These are phyloP conservation scores for Debaryomyces sp. DNA, from an alignment of 1,139 yeast species.

Conservation along the genomic window DNA sequence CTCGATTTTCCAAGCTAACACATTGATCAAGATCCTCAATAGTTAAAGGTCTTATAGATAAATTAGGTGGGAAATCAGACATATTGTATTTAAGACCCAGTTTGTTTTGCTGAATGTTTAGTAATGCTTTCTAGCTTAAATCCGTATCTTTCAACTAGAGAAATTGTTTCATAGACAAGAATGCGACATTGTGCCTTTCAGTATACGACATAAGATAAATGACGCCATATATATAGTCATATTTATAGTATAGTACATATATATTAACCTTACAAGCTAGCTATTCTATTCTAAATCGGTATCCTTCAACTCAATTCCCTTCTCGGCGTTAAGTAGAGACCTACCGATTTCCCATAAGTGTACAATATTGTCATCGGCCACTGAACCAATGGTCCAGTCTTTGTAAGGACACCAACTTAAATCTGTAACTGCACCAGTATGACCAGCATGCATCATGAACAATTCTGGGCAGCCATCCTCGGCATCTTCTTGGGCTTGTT, in stretches of 20 bases:
- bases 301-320: conserved; percentile 21
- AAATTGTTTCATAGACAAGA: background rate
- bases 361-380: conserved; percentile 76
- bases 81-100: conserved; percentile 13
- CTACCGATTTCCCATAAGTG: conserved; percentile 74
- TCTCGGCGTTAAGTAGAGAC: conserved; percentile 46
- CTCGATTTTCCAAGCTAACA: conserved; percentile 60
- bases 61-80: conserved; percentile 55
- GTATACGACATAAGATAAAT: background rate
- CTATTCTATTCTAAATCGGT: conserved; percentile 24
- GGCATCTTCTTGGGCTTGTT: conserved; percentile 76
- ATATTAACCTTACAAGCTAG: background rate
- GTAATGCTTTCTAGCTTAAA: background rate
- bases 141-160: background rate
- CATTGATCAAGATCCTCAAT: conserved; percentile 69
- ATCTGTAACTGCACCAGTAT: conserved; percentile 74
- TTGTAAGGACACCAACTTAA: conserved; percentile 68
- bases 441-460: conserved; percentile 88
- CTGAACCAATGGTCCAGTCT: conserved; percentile 74
- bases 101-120: background rate
- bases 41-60: conserved; percentile 82
- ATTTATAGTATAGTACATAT: background rate
- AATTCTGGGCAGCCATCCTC: conserved; percentile 83
- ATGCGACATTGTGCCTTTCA: background rate
- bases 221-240: background rate